Conservation (phyloP, 495 filamentous ascomycete genomes). For the Trichocladium uniseriatum region DNA sequence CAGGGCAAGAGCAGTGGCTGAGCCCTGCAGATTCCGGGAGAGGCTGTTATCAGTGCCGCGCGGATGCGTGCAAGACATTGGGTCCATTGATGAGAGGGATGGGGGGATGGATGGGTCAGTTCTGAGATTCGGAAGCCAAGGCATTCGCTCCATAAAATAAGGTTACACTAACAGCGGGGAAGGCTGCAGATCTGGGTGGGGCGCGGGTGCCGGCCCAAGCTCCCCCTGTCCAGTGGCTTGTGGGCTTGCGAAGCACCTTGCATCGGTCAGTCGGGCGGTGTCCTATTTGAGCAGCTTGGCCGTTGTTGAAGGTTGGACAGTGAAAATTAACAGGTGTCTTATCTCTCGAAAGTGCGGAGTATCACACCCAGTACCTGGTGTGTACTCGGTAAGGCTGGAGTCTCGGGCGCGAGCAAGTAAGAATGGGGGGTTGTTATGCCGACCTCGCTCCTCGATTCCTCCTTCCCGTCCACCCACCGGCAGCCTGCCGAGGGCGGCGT, state of each 20-base stretch:
- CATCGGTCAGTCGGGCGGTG: not conserved
- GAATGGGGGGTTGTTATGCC: conserved; percentile 9
- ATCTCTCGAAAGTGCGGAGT: too few relatives aligned
- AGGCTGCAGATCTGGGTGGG: too few relatives aligned
- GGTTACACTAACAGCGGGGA: not conserved
- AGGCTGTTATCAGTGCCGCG: not conserved
- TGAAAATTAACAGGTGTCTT: too few relatives aligned
- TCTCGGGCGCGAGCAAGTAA: too few relatives aligned
- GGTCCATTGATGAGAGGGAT: not conserved
- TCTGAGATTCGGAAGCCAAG: not conserved
- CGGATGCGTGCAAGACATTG: not conserved
- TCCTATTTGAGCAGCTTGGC: not conserved
- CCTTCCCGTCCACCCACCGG: not conserved
- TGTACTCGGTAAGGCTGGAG: too few relatives aligned
- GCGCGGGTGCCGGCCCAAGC: too few relatives aligned
- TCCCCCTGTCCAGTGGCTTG: too few relatives aligned
- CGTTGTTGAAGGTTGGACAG: too few relatives aligned
- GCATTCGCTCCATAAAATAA: conserved; percentile 2
- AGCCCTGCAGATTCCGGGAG: not conserved
- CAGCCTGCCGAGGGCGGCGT: not conserved
- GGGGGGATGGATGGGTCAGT: not conserved
- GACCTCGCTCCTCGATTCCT: not conserved
- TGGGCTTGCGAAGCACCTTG: not conserved
- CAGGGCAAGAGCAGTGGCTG: not conserved
- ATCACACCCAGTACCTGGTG: too few relatives aligned